These are phyloP conservation scores for Vitis hybrid DNA, from an alignment of 177 flowering plant species.

Conservation along the genomic window DNA sequence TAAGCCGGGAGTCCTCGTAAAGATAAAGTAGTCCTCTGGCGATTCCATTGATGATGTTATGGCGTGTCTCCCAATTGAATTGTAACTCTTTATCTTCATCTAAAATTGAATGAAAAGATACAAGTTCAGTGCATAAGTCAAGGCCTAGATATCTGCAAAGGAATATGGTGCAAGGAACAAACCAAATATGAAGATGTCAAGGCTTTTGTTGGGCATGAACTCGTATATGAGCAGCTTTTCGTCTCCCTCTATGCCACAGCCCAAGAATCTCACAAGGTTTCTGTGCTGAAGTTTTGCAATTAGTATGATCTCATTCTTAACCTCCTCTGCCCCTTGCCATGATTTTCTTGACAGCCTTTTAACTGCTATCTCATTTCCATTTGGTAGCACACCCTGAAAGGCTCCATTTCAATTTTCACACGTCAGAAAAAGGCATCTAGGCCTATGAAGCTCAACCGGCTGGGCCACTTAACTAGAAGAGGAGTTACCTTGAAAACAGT, in stretches of 20 bases:
- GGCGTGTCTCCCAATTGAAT: neutral
- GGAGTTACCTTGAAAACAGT: neutral
- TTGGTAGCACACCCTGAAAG: too few species aligned
- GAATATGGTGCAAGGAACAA: too few species aligned
- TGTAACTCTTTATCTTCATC: neutral
- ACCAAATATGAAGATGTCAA: neutral
- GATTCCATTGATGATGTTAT: neutral
- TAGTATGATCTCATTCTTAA: too few species aligned
- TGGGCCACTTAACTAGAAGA: constrained; percentile 12
- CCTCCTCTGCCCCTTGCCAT: too few species aligned
- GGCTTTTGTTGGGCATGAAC: neutral
- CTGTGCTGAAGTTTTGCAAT: too few species aligned
- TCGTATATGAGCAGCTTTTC: neutral
- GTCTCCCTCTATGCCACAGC: neutral
- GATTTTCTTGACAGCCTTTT: too few species aligned
- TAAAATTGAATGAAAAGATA: too few species aligned
- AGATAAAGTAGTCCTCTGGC: neutral
- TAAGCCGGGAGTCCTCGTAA: neutral
- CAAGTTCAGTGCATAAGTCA: neutral
- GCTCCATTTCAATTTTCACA: too few species aligned
- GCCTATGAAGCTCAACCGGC: constrained; percentile 16
- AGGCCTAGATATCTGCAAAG: neutral
- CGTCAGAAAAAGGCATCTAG: too few species aligned
- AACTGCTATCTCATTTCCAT: too few species aligned
- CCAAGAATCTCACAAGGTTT: too few species aligned